A percentile compares a stretch with the other conserved stretches of the same genome.
Conservation (phyloP, 106 monocot genomes). For the Dioscorea alata region DNA sequence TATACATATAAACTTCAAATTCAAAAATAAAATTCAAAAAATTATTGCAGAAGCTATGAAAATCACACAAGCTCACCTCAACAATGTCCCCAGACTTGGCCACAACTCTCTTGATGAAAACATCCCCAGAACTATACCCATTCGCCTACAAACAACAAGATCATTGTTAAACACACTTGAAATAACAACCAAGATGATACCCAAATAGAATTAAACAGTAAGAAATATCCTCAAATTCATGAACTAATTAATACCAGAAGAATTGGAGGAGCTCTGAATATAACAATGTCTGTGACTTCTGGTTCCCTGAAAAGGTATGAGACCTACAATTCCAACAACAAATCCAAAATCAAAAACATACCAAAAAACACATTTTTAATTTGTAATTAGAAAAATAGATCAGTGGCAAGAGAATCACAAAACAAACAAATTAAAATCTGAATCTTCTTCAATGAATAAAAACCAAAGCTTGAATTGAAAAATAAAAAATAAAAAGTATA, state of each 20-base stretch:
- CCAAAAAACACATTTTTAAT: too few species aligned
- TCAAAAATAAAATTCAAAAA: background rate
- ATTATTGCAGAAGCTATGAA: background rate
- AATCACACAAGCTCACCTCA: conserved; percentile 43
- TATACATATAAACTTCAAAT: background rate
- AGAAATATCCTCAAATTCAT: background rate
- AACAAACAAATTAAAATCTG: too few species aligned
- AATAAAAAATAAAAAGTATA: conserved; percentile 10
- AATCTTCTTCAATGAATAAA: too few species aligned
- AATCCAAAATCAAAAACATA: too few species aligned
- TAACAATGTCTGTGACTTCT: conserved; percentile 77
- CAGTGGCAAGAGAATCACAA: too few species aligned
- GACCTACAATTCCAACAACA: conserved; percentile 42
- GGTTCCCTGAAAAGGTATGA: conserved; percentile 84
- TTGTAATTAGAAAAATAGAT: too few species aligned
- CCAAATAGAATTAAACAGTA: too few species aligned
- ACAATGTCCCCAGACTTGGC: conserved; percentile 83
- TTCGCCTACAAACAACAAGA: conserved; percentile 24
- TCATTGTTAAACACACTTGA: background rate
- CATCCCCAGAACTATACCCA: conserved; percentile 73
- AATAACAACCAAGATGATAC: background rate
- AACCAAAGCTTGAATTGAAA: too few species aligned
- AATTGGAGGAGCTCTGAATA: conserved; percentile 66
- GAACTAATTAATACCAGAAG: conserved; percentile 47
- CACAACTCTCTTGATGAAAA: conserved; percentile 95